Conservation (phyloP, 2,329 filamentous ascomycete genomes). For the Ampelomyces quisqualis region DNA sequence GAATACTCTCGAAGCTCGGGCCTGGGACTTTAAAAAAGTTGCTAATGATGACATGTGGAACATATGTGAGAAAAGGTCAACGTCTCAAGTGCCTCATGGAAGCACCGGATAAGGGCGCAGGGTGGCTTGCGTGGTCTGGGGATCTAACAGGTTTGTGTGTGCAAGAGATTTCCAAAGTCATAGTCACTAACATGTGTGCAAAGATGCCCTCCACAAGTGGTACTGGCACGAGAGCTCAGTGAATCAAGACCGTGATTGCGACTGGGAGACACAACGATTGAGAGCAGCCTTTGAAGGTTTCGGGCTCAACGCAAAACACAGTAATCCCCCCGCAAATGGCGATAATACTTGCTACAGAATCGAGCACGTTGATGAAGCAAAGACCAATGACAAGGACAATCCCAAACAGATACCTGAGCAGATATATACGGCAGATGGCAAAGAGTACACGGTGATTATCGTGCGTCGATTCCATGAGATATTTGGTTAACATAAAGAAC, state of each 20-base stretch:
- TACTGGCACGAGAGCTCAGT: background rate
- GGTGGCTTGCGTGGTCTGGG: constrained; percentile 17
- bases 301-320: background rate
- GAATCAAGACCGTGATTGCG: background rate
- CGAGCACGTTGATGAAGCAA: background rate
- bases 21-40: no score
- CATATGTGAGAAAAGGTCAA: constrained; percentile 13
- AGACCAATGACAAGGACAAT: background rate
- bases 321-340: background rate
- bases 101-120: constrained; percentile 18
- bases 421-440: constrained; percentile 5
- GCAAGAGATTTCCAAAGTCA: background rate
- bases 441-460: background rate
- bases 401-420: background rate
- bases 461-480: background rate
- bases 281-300: background rate
- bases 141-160: constrained; percentile 10
- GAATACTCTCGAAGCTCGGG: no score
- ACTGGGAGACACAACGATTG: background rate
- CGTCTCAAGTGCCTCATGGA: constrained; percentile 19
- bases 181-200: background rate
- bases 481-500: background rate
- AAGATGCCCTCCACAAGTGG: background rate
- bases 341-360: background rate
- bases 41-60: constrained; percentile 3